A percentile compares a stretch with the other conserved stretches of the same genome.
These are phyloP conservation scores for Amylostereum areolatum DNA, from an alignment of 1,284 basidiomycete species.

Conservation along the genomic window DNA sequence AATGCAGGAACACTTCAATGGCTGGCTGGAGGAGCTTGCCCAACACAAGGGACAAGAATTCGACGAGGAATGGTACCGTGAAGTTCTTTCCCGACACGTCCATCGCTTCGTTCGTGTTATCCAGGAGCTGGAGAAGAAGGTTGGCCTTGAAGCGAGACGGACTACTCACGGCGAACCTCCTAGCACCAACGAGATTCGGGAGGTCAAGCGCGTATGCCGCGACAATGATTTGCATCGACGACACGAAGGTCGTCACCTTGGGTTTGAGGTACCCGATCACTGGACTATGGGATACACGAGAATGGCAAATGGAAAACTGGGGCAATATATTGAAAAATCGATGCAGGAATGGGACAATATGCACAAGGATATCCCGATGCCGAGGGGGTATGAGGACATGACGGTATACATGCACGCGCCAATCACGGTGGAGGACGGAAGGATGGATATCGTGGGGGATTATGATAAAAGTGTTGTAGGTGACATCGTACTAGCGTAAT, in stretches of 20 bases:
- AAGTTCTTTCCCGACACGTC: slow-evolving; percentile 22
- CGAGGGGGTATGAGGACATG: not conserved
- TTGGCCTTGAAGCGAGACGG: slow-evolving; percentile 14
- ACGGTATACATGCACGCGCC: not conserved
- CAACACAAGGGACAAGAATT: slow-evolving; percentile 25
- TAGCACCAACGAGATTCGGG: slow-evolving; percentile 14
- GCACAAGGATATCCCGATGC: not conserved
- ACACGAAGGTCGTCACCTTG: slow-evolving; percentile 3
- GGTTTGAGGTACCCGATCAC: slow-evolving; percentile 2
- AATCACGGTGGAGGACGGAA: no score
- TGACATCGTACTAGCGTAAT: not conserved
- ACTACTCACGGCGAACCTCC: slow-evolving; percentile 19
- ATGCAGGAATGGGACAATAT: not conserved
- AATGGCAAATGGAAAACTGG: slow-evolving; percentile 3
- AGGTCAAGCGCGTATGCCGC: slow-evolving; percentile 6
- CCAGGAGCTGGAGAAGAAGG: slow-evolving; percentile 22
- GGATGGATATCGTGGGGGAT: no score
- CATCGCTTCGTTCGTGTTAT: slow-evolving; percentile 24
- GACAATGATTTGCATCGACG: slow-evolving; percentile 3
- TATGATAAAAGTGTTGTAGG: no score
- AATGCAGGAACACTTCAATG: slow-evolving; percentile 17
- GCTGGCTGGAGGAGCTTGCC: slow-evolving; percentile 13
- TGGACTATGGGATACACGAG: not conserved
- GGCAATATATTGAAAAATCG: slow-evolving; percentile 1
- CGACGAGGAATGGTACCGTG: slow-evolving; percentile 21